These are phyloP conservation scores for Lichina pygmaea DNA, from an alignment of 495 filamentous ascomycete genomes.

Conservation along the genomic window DNA sequence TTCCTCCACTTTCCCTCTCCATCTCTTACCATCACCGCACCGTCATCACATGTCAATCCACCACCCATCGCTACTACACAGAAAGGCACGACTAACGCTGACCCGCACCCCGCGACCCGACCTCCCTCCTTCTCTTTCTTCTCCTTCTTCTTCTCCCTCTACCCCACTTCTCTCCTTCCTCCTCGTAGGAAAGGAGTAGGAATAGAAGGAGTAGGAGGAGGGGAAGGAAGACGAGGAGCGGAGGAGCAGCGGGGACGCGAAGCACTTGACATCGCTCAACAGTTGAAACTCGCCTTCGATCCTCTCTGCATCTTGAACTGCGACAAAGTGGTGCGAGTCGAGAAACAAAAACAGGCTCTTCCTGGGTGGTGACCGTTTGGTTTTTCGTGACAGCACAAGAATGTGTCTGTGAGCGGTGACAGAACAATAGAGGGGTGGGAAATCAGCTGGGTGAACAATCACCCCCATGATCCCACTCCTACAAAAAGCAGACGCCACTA, in stretches of 20 bases:
- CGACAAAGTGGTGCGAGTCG: conserved; percentile 46
- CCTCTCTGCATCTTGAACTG: conserved; percentile 54
- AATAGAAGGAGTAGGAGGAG: too few species aligned
- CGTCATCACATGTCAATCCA: not conserved
- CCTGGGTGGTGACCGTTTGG: too few species aligned
- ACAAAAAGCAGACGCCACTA: too few species aligned
- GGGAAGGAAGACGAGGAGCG: too few species aligned
- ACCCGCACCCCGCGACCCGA: not conserved
- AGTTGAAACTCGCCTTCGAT: conserved; percentile 50
- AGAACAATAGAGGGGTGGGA: too few species aligned
- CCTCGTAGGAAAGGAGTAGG: too few species aligned
- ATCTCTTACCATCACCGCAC: not conserved
- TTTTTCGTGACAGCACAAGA: too few species aligned
- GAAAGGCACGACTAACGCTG: not conserved
- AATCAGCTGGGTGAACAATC: too few species aligned
- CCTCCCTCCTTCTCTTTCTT: not conserved
- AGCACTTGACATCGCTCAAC: not conserved
- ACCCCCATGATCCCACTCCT: too few species aligned
- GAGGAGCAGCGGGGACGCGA: too few species aligned
- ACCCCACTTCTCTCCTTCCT: not conserved
- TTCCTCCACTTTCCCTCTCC: not conserved
- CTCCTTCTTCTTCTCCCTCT: not conserved
- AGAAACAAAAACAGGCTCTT: not conserved
- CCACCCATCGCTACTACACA: not conserved
- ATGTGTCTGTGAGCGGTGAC: too few species aligned